phyloP scores from a whole-genome alignment of 1,284 basidiomycete genomes.

The Marasmius sp. region DNA sequence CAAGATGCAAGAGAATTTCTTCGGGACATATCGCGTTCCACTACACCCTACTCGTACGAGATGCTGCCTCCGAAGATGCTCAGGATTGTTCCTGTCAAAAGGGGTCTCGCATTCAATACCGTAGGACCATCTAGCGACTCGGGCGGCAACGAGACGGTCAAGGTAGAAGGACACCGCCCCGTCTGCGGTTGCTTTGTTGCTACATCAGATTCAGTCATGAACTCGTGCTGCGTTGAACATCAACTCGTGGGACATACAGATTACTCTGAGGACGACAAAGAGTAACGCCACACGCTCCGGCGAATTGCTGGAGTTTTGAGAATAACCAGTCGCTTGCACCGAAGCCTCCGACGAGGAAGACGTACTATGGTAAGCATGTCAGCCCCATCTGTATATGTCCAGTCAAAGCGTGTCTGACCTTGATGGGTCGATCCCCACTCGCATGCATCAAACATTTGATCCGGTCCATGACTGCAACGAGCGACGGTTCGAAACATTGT shows the following conservation, averaged over 20 bases:
- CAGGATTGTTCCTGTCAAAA: conserved; percentile 29
- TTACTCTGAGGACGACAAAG: conserved; percentile 39
- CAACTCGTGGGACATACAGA: conserved; percentile 28
- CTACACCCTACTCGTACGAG: conserved; percentile 17
- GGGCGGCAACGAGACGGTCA: conserved; percentile 46
- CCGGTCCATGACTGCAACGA: conserved; percentile 28
- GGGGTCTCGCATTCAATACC: conserved; percentile 31
- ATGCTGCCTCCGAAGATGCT: conserved; percentile 33
- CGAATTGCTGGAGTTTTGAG: conserved; percentile 30
- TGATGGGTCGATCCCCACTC: not conserved
- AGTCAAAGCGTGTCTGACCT: not conserved
- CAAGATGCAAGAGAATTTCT: conserved; percentile 29
- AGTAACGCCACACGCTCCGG: conserved; percentile 28
- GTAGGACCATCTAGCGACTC: conserved; percentile 46
- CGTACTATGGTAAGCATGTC: conserved; percentile 23
- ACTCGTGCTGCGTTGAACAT: not conserved
- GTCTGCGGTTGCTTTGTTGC: conserved; percentile 58
- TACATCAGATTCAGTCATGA: conserved; percentile 17
- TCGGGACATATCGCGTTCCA: conserved; percentile 24
- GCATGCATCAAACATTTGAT: not conserved
- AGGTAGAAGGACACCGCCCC: conserved; percentile 54
- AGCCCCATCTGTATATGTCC: not conserved
- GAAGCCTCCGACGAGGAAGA: conserved; percentile 46
- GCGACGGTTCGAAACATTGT: conserved; percentile 35
- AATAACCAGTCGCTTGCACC: conserved; percentile 53